Percentiles rank a stretch among this genome's conserved stretches.
phyloP scores from a whole-genome alignment of 331 rosid genomes.

The Pyrus hybrid region DNA sequence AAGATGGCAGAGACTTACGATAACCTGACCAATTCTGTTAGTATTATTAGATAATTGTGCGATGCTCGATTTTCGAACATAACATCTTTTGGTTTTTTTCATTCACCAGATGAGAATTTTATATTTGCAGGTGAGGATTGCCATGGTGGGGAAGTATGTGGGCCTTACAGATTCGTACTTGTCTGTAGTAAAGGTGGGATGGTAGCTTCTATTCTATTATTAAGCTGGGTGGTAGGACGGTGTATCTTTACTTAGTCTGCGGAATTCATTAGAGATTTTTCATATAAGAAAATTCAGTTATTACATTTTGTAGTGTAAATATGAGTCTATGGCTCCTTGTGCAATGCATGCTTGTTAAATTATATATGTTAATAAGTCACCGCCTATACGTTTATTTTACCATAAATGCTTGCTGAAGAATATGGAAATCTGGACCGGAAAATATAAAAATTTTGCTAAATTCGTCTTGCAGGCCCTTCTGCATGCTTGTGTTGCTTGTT shows the following conservation, averaged over 20 bases:
- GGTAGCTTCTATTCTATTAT: slow-evolving; percentile 18
- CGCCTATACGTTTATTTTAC: not conserved
- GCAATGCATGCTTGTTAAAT: not conserved
- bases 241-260: not conserved
- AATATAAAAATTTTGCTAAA: slow-evolving; percentile 1
- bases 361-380: not conserved
- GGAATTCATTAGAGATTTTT: not conserved
- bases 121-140: slow-evolving; percentile 75
- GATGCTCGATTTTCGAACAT: not conserved
- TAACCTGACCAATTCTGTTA: slow-evolving; percentile 68
- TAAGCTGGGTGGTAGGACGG: not conserved
- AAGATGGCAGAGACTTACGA: slow-evolving; percentile 88
- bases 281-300: not conserved
- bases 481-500: slow-evolving; percentile 89
- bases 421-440: not conserved
- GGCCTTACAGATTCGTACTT: slow-evolving; percentile 92
- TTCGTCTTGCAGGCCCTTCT: slow-evolving; percentile 76
- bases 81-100: not conserved
- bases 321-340: not conserved
- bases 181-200: slow-evolving; percentile 85
- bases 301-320: not conserved
- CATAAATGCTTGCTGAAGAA: not conserved
- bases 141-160: slow-evolving; percentile 98
- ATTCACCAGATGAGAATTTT: slow-evolving; percentile 15
- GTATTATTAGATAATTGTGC: slow-evolving; percentile 25